A percentile compares a stretch with the other conserved stretches of the same genome.
Conservation (phyloP, 805 yeast species). For the Candida vartiovaarae region DNA sequence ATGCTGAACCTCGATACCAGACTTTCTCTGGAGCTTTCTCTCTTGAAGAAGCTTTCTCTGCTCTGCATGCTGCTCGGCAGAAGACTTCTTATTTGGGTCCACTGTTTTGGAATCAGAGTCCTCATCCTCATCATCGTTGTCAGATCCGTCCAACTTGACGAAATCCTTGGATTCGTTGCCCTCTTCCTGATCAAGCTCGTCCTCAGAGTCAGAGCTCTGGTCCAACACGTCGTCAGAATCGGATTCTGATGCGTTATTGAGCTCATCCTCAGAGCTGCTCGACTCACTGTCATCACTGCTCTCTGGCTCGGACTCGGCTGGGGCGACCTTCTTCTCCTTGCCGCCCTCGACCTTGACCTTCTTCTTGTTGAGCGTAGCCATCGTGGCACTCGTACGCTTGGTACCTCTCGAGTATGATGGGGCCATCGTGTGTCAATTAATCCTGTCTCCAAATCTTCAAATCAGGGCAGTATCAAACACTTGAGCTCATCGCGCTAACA, state of each 20-base stretch:
- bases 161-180: conserved; percentile 21
- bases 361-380: conserved; percentile 3
- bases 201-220: conserved; percentile 20
- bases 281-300: conserved; percentile 11
- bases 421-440: conserved; percentile 10
- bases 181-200: conserved; percentile 24
- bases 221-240: conserved; percentile 15
- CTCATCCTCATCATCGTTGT: conserved; percentile 11
- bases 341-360: conserved; percentile 12
- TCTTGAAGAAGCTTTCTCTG: conserved; percentile 73
- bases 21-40: conserved; percentile 78
- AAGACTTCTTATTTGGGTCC: conserved; percentile 35
- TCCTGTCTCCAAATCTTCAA: background rate
- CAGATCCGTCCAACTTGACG: conserved; percentile 24
- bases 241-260: conserved; percentile 9
- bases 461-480: too few relatives aligned
- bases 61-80: conserved; percentile 71
- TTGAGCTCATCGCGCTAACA: background rate
- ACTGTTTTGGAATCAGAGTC: conserved; percentile 22
- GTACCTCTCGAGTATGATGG: conserved; percentile 13
- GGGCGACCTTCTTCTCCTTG: conserved; percentile 11
- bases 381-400: conserved; percentile 14
- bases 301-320: conserved; percentile 26
- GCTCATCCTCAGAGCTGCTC: conserved; percentile 15
- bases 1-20: conserved; percentile 80